Conservation (phyloP, 306 rosid genomes). For the Pachyrhizus erosus region DNA sequence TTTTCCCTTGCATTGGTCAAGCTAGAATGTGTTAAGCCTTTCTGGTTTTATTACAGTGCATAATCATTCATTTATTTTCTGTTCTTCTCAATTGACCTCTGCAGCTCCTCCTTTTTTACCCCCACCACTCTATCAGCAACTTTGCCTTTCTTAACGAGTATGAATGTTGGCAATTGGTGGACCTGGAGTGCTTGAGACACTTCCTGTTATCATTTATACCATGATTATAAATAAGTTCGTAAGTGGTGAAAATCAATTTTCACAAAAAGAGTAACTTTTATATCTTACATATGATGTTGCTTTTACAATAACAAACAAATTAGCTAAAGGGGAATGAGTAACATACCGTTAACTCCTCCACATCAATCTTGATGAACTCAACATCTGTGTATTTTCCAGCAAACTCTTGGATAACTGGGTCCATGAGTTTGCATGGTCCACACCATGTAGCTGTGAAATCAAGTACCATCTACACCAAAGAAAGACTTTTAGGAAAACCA, state of each 20-base stretch:
- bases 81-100: constrained; percentile 66
- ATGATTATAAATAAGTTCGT: constrained; percentile 20
- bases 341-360: constrained; percentile 69
- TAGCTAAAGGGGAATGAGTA: not conserved
- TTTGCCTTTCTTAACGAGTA: constrained; percentile 68
- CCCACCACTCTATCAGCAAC: constrained; percentile 66
- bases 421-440: constrained; percentile 77
- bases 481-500: not conserved
- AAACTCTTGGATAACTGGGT: constrained; percentile 60
- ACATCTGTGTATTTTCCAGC: constrained; percentile 66
- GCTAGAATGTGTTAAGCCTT: constrained; percentile 2
- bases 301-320: not conserved
- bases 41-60: constrained; percentile 11
- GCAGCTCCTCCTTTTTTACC: constrained; percentile 72
- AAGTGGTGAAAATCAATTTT: constrained; percentile 10
- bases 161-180: constrained; percentile 73
- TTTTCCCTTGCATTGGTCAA: not conserved
- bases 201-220: constrained; percentile 55
- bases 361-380: constrained; percentile 75
- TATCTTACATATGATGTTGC: not conserved
- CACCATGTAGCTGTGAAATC: constrained; percentile 91
- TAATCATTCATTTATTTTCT: constrained; percentile 40
- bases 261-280: not conserved
- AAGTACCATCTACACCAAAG: constrained; percentile 66
- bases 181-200: constrained; percentile 69